Evolutionary conservation across 345 rosid species (phyloP).

Genomic region (Sisymbrium irio): DNA sequence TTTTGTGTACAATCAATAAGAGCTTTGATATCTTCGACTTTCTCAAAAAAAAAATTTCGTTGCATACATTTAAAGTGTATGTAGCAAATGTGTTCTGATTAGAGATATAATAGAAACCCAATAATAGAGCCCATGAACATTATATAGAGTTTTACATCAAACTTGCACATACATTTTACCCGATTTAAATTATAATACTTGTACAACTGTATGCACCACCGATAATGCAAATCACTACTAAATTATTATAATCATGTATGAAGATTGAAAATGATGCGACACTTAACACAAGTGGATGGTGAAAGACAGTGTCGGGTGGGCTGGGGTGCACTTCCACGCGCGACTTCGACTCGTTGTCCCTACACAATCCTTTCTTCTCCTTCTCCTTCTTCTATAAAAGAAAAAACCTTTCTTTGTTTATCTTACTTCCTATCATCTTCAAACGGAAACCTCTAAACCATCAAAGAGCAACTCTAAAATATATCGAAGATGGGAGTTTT

Average conservation of each 20-base stretch:
- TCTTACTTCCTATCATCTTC: slow-evolving; percentile 19
- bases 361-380: slow-evolving; percentile 14
- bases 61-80: too few species aligned
- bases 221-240: slow-evolving; percentile 1
- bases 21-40: background rate
- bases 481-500: slow-evolving; percentile 44
- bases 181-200: background rate
- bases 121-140: too few species aligned
- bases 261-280: slow-evolving; percentile 29
- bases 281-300: slow-evolving; percentile 31
- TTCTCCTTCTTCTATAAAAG: slow-evolving; percentile 19
- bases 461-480: background rate
- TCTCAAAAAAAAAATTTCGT: too few species aligned
- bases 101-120: too few species aligned
- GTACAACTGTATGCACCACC: background rate
- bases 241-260: background rate
- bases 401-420: background rate
- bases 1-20: slow-evolving; percentile 7
- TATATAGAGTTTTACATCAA: too few species aligned
- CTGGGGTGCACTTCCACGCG: slow-evolving; percentile 35
- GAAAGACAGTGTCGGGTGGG: slow-evolving; percentile 34
- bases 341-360: slow-evolving; percentile 33
- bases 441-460: slow-evolving; percentile 5
- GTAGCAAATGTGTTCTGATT: too few species aligned
- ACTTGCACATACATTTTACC: background rate